phyloP scores from a whole-genome alignment of 2,329 filamentous ascomycete genomes.

The Pleurostoma richardsiae region DNA sequence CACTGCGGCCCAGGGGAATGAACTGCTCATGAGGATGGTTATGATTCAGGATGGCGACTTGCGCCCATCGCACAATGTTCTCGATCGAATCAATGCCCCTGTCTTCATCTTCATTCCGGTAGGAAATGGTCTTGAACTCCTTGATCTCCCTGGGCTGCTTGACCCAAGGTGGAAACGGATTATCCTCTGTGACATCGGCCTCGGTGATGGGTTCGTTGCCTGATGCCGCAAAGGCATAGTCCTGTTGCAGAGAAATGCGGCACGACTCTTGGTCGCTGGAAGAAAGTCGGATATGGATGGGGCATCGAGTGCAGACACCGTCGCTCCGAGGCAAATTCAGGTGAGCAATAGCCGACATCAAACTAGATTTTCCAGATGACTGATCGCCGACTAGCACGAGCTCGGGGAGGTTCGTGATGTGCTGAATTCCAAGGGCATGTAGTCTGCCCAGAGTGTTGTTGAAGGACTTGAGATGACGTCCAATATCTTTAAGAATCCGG shows the following conservation, averaged over 20 bases:
- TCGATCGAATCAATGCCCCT: slow-evolving; percentile 53
- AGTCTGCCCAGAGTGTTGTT: slow-evolving; percentile 65
- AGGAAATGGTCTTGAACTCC: slow-evolving; percentile 59
- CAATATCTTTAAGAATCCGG: slow-evolving; percentile 47
- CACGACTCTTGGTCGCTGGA: slow-evolving; percentile 61
- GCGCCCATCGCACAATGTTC: slow-evolving; percentile 65
- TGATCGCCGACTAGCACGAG: slow-evolving; percentile 84
- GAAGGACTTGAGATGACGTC: slow-evolving; percentile 57
- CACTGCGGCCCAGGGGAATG: slow-evolving; percentile 37
- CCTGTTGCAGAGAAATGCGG: slow-evolving; percentile 57
- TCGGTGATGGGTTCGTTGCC: slow-evolving; percentile 31
- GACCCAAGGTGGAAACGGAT: slow-evolving; percentile 64
- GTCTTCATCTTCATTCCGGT: slow-evolving; percentile 38
- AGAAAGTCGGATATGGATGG: slow-evolving; percentile 71
- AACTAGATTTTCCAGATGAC: slow-evolving; percentile 72
- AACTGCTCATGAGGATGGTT: slow-evolving; percentile 44
- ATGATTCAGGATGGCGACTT: slow-evolving; percentile 72
- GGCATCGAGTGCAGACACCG: slow-evolving; percentile 75
- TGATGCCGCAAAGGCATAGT: slow-evolving; percentile 53
- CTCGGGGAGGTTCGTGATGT: slow-evolving; percentile 67
- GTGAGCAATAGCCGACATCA: slow-evolving; percentile 60
- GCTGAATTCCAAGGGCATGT: slow-evolving; percentile 66
- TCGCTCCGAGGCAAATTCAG: slow-evolving; percentile 67
- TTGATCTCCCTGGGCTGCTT: slow-evolving; percentile 39
- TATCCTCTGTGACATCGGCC: slow-evolving; percentile 39